phyloP scores from a whole-genome alignment of 1,284 basidiomycete genomes.

The Phenoliferia sp. region DNA sequence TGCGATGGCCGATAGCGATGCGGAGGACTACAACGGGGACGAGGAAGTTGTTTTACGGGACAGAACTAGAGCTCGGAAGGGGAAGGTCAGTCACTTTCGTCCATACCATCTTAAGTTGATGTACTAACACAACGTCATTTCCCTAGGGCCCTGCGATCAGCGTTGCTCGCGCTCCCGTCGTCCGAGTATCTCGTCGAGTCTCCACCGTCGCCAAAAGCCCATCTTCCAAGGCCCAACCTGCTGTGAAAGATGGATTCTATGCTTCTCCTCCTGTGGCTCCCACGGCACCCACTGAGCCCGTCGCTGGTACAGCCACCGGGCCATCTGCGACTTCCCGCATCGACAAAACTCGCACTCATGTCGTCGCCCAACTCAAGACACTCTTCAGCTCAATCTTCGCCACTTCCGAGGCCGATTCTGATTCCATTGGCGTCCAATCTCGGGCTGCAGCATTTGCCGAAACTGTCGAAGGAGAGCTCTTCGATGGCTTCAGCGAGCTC shows the following conservation, averaged over 20 bases:
- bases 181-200: background rate
- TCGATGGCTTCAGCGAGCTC: slow-evolving; percentile 29
- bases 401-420: background rate
- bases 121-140: background rate
- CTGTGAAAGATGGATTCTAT: background rate
- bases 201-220: background rate
- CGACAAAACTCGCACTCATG: slow-evolving; percentile 27
- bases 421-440: slow-evolving; percentile 14
- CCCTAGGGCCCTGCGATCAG: background rate
- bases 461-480: slow-evolving; percentile 33
- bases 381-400: slow-evolving; percentile 30
- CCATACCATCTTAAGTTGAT: background rate
- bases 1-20: slow-evolving; percentile 4
- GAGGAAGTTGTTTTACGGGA: slow-evolving; percentile 4
- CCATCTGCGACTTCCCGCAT: background rate
- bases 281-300: background rate
- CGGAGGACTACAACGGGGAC: slow-evolving; percentile 3
- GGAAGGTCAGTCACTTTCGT: background rate
- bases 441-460: slow-evolving; percentile 27
- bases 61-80: background rate
- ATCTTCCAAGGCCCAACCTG: background rate
- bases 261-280: background rate
- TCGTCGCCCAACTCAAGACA: slow-evolving; percentile 24
- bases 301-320: background rate
- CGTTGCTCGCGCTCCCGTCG: background rate